phyloP scores from a whole-genome alignment of 129 eudicot species.

The Artemisia tridentata region DNA sequence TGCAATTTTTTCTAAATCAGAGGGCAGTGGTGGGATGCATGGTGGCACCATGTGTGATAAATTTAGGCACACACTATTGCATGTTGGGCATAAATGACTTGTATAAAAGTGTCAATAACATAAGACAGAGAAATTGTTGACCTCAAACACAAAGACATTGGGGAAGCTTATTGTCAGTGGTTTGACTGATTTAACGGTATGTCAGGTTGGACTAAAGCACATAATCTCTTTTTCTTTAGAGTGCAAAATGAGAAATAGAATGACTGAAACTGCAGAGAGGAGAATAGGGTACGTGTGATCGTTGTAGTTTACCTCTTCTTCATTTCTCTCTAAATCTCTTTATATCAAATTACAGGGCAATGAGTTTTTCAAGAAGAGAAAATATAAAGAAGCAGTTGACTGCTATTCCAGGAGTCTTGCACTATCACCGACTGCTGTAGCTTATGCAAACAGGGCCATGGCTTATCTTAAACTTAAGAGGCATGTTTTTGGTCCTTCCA shows the following conservation, averaged over 20 bases:
- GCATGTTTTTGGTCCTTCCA: conserved; percentile 29
- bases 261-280: conserved; percentile 9
- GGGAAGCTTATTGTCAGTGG: no score
- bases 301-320: not conserved
- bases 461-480: conserved; percentile 84
- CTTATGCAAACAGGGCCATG: conserved; percentile 99
- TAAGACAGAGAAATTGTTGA: no score
- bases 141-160: no score
- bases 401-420: conserved; percentile 98
- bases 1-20: no score
- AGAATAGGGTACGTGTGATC: not conserved
- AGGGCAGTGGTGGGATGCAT: no score
- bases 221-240: not conserved
- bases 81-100: no score
- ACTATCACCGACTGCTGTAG: conserved; percentile 90
- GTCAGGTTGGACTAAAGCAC: not conserved
- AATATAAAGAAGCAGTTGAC: conserved; percentile 83
- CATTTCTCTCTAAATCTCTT: conserved; percentile 1
- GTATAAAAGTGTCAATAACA: no score
- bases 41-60: no score
- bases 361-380: conserved; percentile 82
- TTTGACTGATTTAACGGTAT: not conserved
- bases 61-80: no score
- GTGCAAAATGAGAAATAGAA: conserved; percentile 13
- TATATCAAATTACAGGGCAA: conserved; percentile 60